phyloP scores from a whole-genome alignment of 495 filamentous ascomycete species.

The Penicillium simplicissimum region DNA sequence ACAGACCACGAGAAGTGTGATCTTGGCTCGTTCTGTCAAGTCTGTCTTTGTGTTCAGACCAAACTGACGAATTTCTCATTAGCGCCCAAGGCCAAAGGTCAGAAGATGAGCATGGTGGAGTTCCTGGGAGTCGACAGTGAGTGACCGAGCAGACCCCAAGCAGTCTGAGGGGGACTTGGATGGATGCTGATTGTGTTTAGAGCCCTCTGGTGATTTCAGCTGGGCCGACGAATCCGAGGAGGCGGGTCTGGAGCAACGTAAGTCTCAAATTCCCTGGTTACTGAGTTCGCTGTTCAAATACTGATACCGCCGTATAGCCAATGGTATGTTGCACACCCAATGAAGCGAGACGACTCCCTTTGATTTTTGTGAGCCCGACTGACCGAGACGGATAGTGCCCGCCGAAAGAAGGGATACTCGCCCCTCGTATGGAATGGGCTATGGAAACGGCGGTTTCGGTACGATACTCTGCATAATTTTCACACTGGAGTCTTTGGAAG shows the following conservation, averaged over 20 bases:
- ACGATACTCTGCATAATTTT: constrained; percentile 2
- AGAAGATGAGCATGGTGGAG: constrained; percentile 91
- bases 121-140: constrained; percentile 88
- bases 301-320: constrained; percentile 35
- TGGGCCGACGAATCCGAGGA: constrained; percentile 99
- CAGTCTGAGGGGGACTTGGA: constrained; percentile 14
- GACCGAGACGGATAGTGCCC: constrained; percentile 32
- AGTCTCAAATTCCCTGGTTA: constrained; percentile 10
- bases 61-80: constrained; percentile 22
- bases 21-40: background rate
- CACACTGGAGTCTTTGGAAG: background rate
- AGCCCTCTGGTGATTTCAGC: constrained; percentile 71
- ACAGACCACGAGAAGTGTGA: background rate
- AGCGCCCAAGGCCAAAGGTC: constrained; percentile 89
- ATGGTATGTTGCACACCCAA: constrained; percentile 34
- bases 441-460: constrained; percentile 34
- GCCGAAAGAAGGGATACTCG: constrained; percentile 42
- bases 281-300: constrained; percentile 10
- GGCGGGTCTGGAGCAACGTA: constrained; percentile 50
- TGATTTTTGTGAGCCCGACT: background rate
- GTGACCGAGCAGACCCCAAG: constrained; percentile 31
- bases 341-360: background rate
- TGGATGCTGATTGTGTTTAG: constrained; percentile 38
- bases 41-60: constrained; percentile 1
- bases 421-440: constrained; percentile 46